A percentile compares a stretch with the other conserved stretches of the same genome.
phyloP scores from a whole-genome alignment of 495 filamentous ascomycete genomes.

The Penicillium waksmanii region DNA sequence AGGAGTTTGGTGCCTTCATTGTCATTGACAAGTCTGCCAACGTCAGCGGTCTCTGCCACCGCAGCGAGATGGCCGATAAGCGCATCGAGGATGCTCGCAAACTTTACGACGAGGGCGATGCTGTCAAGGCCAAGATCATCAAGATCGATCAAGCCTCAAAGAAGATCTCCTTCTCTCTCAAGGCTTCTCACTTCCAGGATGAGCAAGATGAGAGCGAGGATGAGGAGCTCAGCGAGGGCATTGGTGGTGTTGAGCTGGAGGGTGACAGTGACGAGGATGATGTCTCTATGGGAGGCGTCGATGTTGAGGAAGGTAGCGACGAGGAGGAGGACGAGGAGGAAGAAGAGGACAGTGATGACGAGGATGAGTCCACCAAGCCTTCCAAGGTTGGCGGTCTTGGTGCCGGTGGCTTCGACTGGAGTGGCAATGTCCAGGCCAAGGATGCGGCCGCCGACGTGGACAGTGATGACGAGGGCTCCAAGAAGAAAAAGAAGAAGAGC shows the following conservation, averaged over 20 bases:
- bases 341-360: slow-evolving; percentile 52
- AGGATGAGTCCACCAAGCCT: slow-evolving; percentile 36
- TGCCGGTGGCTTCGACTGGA: slow-evolving; percentile 86
- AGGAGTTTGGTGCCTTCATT: slow-evolving; percentile 94
- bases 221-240: slow-evolving; percentile 47
- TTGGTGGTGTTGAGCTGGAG: slow-evolving; percentile 50
- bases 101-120: slow-evolving; percentile 84
- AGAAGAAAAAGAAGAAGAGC: slow-evolving; percentile 77
- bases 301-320: slow-evolving; percentile 46
- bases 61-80: slow-evolving; percentile 84
- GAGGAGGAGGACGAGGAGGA: slow-evolving; percentile 43
- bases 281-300: slow-evolving; percentile 52
- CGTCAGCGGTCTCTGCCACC: slow-evolving; percentile 90
- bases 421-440: slow-evolving; percentile 57
- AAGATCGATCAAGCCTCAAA: slow-evolving; percentile 72
- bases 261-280: slow-evolving; percentile 50
- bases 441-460: slow-evolving; percentile 46
- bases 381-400: slow-evolving; percentile 62
- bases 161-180: slow-evolving; percentile 85
- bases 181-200: slow-evolving; percentile 85
- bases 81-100: slow-evolving; percentile 76
- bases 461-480: slow-evolving; percentile 52
- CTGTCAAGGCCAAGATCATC: slow-evolving; percentile 86
- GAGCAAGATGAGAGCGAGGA: slow-evolving; percentile 58
- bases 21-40: slow-evolving; percentile 81